Evolutionary conservation across 768 basidiomycete species (phyloP), one percentile per base, ranked within the genome.

Genomic region (Lentinula sp.): DNA sequence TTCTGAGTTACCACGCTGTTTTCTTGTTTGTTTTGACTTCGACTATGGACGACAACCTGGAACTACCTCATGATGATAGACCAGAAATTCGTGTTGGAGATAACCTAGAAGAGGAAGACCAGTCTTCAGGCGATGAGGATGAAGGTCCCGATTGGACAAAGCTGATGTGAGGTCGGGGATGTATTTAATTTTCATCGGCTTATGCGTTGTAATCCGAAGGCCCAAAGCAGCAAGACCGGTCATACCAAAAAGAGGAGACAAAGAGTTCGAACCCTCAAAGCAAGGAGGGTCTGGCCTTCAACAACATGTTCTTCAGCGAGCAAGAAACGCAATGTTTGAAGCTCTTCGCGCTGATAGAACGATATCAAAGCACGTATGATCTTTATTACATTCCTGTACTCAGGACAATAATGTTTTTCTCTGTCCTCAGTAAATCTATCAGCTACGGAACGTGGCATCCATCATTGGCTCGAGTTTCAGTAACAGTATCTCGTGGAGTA

Each of bases 201-300:
- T 57, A 18, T 55, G 60, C 20, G 4, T 37, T 20, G 57, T 18
- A 42, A 58, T 33, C 16, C 16, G 9, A 62, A 81, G 80, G 18
- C 76, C 78, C 59, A 70, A 71, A 32, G 67, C 73, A 39, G 69
- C 74, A 4, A 82, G 87, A 43, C 90, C 90, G 2, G 78, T 90
- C 6, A 95, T 99, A 55, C 97, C 97, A 6, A 95, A 92, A 72
- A 85, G 97, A 32, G 97, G 97, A 1, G 97, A 98, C 73, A 98
- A 99, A 70, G 95, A 98, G 65, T 98, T 94, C 65, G 96, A 98
- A 70, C 97, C 97, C 1, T 36, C 67, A 74, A 20, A 77, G 76
- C 8, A 56, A 13, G 69, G 83, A 9, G 90, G 88, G 6, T 88
- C 91, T 10, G 84, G 83, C 12, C 76, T 93, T 12, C 97, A 98